Base-by-base conservation (phyloP, 1,284 basidiomycete genomes). In the Gomphus bonarii region DNA sequence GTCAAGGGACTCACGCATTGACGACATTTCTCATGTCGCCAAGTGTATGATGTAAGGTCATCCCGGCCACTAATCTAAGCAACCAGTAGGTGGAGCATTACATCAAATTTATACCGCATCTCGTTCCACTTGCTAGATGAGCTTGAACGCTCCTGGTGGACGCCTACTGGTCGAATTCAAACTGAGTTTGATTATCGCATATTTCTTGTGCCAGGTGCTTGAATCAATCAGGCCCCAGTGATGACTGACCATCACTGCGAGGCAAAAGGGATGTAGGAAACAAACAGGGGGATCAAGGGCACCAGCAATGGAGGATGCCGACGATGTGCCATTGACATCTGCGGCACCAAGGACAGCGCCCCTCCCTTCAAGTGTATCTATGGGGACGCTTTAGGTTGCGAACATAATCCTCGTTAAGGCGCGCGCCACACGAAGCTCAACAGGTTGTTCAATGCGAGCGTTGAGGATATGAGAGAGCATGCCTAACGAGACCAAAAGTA, bases 61-160 rank as follows among this genome's bases (percentile, higher is more conserved):
- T 90, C 55, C 89, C 76, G 49, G 81, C 85, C 2, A 93, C 87
- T 69, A 95, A 80, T 62, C 93, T 89, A 20, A 50, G 46, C 33
- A 28, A 30, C 16, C 48, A 53, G 54, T n/a, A 38, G 36, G 35
- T 51, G 58, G 8, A 60, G 51, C 64, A 47, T 20, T 51, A 14
- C 18, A 28, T 22, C 18, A n/a, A 2, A 22, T 3, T 38, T 16
- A 11, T 9, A 28, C n/a, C 76, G 36, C 60, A 87, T 85, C 88
- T 79, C n/a, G 90, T 89, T 11, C 97, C 97, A 70, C 97, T 94
- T 10, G 87, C 88, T 49, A 98, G 69, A 50, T 95, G 77, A 57
- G 98, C 78, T 73, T 97, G 95, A n/a, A 99, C 77, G 65, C 82
- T 91, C 35, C 95, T 97, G 54, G 84, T 88, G 1, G 95, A 95